phyloP scores from a whole-genome alignment of 805 yeast genomes.

The Brettanomyces sp. region DNA sequence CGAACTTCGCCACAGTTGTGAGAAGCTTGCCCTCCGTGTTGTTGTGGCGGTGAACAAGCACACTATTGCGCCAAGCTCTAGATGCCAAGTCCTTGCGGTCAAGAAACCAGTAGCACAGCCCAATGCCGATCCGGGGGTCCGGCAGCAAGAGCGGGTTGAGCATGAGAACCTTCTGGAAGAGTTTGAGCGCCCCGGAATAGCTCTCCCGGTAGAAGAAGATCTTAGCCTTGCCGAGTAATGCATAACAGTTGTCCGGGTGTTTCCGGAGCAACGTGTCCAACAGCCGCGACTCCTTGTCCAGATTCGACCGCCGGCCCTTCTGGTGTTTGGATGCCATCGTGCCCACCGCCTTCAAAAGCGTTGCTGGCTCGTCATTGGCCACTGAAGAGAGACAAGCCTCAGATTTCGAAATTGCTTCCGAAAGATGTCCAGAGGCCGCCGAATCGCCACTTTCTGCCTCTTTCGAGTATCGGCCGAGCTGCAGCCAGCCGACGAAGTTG shows the following conservation, averaged over 20 bases:
- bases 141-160: conserved; percentile 74
- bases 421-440: conserved; percentile 14
- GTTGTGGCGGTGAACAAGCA: conserved; percentile 41
- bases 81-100: conserved; percentile 71
- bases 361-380: conserved; percentile 36
- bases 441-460: conserved; percentile 19
- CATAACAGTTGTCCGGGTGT: conserved; percentile 59
- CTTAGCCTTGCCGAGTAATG: conserved; percentile 79
- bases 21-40: conserved; percentile 56
- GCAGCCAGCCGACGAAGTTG: conserved; percentile 60
- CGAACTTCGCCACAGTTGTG: conserved; percentile 59
- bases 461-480: conserved; percentile 29
- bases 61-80: conserved; percentile 73
- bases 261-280: conserved; percentile 51
- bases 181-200: conserved; percentile 62
- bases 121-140: conserved; percentile 91
- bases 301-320: conserved; percentile 45
- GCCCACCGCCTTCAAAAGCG: conserved; percentile 59
- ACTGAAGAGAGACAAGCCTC: conserved; percentile 41
- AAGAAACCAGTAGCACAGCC: conserved; percentile 86
- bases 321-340: conserved; percentile 59
- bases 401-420: conserved; percentile 20
- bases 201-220: conserved; percentile 63
- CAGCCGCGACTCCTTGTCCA: conserved; percentile 62
- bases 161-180: conserved; percentile 75